Base-by-base conservation (phyloP, 768 basidiomycete genomes). In the Agaricus subrufescens region DNA sequence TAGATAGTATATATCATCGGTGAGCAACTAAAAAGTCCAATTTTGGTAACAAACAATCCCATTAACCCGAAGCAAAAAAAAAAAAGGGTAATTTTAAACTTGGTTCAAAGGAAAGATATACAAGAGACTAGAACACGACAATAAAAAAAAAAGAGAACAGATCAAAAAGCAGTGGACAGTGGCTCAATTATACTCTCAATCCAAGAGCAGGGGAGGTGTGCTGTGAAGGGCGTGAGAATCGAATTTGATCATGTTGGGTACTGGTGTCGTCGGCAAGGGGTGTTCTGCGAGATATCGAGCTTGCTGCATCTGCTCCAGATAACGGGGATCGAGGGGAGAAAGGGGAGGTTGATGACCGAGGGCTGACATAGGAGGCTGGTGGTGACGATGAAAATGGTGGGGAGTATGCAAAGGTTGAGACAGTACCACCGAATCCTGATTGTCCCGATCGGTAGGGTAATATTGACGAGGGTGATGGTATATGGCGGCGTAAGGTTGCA, bases 181-280 rank as follows among this genome's bases (percentile, higher is more conserved):
- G 19, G 19, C 19, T 19, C 19, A 19, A 19, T 59, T 54, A 75
- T 5, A 72, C 78, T 60, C 74, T 78, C 77, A 80, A 75, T 75
- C 78, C 78, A 73, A 76, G 65, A 62, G 72, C 69, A 74, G 74
- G 63, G 71, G 77, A 30, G 72, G 78, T 49, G 75, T 77, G 34
- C 11, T 34, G 75, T 59, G 77, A 65, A 70, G 71, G 57, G 65
- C 72, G 74, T 65, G 75, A 53, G 64, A 73, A 67, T 72, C 75
- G 73, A 73, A 76, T 71, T 73, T 77, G 73, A 63, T 66, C 74
- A 57, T 65, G 59, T 25, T 53, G 52, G 52, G 26, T 11, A 34
- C 34, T 11, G 34, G 34, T 11, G 50, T 56, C 54, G 38, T 57
- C 57, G 52, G 58, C 63, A 49, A 59, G 56, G 52, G 34, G 34